These are phyloP conservation scores for Zygoascus bituminiphila DNA, from an alignment of 805 yeast species.

Conservation along the genomic window DNA sequence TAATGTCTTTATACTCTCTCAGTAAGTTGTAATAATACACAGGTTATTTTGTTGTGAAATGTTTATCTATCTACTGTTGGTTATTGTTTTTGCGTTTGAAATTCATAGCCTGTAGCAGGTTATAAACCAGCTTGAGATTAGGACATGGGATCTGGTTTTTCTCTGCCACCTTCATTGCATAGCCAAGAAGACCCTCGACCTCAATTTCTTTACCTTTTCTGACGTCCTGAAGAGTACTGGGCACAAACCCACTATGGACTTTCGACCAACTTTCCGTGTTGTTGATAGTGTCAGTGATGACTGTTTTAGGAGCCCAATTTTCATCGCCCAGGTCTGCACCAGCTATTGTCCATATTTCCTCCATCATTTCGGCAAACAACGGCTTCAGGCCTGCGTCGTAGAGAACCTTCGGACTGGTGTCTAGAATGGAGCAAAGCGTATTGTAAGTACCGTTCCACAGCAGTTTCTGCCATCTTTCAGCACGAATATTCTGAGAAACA, in stretches of 20 bases:
- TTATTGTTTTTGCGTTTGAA: not conserved
- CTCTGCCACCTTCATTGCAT: slow-evolving; percentile 43
- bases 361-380: not conserved
- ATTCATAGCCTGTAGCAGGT: slow-evolving; percentile 37
- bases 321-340: slow-evolving; percentile 5
- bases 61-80: not conserved
- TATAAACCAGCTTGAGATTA: slow-evolving; percentile 45
- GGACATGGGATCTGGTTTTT: slow-evolving; percentile 48
- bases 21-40: slow-evolving; percentile 3
- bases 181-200: slow-evolving; percentile 62
- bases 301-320: slow-evolving; percentile 53
- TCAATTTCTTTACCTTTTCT: slow-evolving; percentile 58
- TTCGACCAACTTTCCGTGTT: not conserved
- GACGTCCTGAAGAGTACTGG: slow-evolving; percentile 64
- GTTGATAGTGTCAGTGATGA: slow-evolving; percentile 6
- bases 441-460: slow-evolving; percentile 21
- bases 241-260: slow-evolving; percentile 26
- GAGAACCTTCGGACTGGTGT: slow-evolving; percentile 10
- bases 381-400: slow-evolving; percentile 10
- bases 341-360: not conserved
- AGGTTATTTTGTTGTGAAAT: not conserved
- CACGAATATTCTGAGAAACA: slow-evolving; percentile 8
- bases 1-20: not conserved
- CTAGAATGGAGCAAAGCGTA: slow-evolving; percentile 16
- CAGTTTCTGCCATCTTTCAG: slow-evolving; percentile 19